Percentiles rank a stretch among this genome's conserved stretches.
These are phyloP conservation scores for Corynespora cassiicola DNA, from an alignment of 2,329 filamentous ascomycete species.

Conservation along the genomic window DNA sequence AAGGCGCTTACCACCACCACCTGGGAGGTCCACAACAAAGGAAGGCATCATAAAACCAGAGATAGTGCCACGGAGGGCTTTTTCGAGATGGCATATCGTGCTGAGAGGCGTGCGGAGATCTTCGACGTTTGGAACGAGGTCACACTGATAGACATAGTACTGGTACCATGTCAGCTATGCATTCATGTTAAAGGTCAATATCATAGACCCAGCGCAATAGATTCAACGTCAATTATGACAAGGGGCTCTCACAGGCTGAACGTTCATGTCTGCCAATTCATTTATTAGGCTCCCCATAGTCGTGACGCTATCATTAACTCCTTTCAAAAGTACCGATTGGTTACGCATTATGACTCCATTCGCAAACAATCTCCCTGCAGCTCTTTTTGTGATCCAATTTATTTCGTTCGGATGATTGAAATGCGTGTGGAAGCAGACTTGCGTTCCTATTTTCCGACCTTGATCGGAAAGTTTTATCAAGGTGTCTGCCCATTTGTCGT, in stretches of 20 bases:
- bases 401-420: conserved; percentile 68
- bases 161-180: conserved; percentile 25
- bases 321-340: conserved; percentile 63
- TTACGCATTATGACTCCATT: conserved; percentile 62
- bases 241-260: conserved; percentile 59
- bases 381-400: conserved; percentile 63
- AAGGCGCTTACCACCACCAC: conserved; percentile 65
- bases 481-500: conserved; percentile 58
- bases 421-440: conserved; percentile 65
- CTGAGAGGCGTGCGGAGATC: conserved; percentile 66
- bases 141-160: conserved; percentile 70
- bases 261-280: conserved; percentile 60
- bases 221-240: neutral
- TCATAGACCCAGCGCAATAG: no score
- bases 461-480: conserved; percentile 56
- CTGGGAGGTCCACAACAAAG: conserved; percentile 69
- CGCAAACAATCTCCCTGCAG: conserved; percentile 56
- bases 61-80: conserved; percentile 64
- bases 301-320: conserved; percentile 61
- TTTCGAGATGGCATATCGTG: conserved; percentile 65
- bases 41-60: conserved; percentile 69
- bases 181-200: no score
- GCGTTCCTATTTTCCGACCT: conserved; percentile 60
- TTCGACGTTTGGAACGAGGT: conserved; percentile 65
- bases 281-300: conserved; percentile 63